Base-by-base conservation (phyloP, 2,329 filamentous ascomycete species). In the Colletotrichum tropicicola region DNA sequence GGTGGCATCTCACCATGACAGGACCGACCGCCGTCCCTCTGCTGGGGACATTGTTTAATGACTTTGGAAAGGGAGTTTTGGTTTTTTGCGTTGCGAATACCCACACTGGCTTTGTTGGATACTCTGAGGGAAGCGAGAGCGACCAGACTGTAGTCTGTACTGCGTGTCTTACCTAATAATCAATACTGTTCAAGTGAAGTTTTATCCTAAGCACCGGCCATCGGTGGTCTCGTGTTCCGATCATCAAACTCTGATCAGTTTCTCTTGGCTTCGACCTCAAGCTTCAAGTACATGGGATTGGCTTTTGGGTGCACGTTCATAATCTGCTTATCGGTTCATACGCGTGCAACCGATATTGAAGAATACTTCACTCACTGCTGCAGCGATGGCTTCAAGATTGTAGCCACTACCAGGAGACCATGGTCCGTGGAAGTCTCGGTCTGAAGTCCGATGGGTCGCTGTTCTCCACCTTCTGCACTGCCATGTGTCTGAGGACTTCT, bases 1-100 rank as follows among this genome's bases (percentile, higher is more conserved):
- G 19, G 39, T 64, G 13, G 17, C 55, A 15, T 59, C 48, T 9
- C 60, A 60, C 2, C 48, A 53, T 6, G 30, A 28, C 7, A 44
- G 60, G 30, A n/a, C 17, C 12, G 43, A n/a, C 10, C 39, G 41
- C 23, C 60, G 55, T 17, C 6, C 39, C 2, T 48, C 60, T 12
- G 6, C 37, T 8, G 55, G 49, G 4, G 55, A 64, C 17, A 59
- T 59, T 47, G 60, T 64, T 23, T 64, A 9, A 9, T 27, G 19
- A 2, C 3, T 5, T 8, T 13, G 6, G 39, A 43, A 19, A 12
- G n/a, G 51, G 21, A 23, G 17, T 9, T 19, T 48, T 30, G 47
- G 25, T 47, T 4, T 3, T 8, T 8, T 15, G 27, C 21, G 51
- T 43, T 49, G 30, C 32, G 23, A 28, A 43, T 49, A 28, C 27